These are phyloP conservation scores for Aspergillus avenaceus DNA, from an alignment of 495 filamentous ascomycete species.

Conservation along the genomic window DNA sequence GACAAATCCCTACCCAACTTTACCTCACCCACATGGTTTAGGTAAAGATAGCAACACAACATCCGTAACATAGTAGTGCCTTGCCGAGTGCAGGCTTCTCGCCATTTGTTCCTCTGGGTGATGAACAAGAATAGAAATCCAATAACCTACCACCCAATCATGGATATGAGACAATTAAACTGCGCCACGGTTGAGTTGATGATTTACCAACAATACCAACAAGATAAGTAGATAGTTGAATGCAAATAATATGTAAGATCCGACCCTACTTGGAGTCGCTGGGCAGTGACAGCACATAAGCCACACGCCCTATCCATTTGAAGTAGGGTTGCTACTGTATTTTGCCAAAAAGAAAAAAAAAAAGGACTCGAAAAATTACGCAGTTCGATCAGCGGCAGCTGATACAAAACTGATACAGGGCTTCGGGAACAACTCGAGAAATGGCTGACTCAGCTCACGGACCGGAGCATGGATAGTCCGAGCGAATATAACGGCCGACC, in stretches of 20 bases:
- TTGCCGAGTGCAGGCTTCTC: constrained; percentile 8
- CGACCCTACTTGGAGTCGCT: too few species aligned
- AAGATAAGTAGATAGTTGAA: too few species aligned
- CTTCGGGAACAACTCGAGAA: neutral
- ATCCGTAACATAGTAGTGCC: constrained; percentile 9
- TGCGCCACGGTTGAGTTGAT: constrained; percentile 7
- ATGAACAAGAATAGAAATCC: constrained; percentile 7
- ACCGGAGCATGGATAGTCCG: neutral
- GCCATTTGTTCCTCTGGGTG: constrained; percentile 1
- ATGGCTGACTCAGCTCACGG: neutral
- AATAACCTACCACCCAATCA: constrained; percentile 5
- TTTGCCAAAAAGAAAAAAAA: too few species aligned
- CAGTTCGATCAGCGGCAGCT: neutral
- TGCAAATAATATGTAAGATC: neutral
- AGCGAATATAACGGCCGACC: neutral
- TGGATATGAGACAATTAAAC: constrained; percentile 1
- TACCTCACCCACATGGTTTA: constrained; percentile 5
- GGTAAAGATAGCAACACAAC: constrained; percentile 10
- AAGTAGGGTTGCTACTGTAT: neutral
- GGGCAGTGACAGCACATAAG: neutral
- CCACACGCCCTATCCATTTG: neutral
- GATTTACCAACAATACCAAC: neutral
- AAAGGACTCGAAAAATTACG: neutral
- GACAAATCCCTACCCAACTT: neutral
- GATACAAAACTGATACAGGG: neutral